Evolutionary conservation across 805 yeast genomes (phyloP), one percentile per base, ranked within the genome.

Genomic region (Maudiozyma serrabonitensis): DNA sequence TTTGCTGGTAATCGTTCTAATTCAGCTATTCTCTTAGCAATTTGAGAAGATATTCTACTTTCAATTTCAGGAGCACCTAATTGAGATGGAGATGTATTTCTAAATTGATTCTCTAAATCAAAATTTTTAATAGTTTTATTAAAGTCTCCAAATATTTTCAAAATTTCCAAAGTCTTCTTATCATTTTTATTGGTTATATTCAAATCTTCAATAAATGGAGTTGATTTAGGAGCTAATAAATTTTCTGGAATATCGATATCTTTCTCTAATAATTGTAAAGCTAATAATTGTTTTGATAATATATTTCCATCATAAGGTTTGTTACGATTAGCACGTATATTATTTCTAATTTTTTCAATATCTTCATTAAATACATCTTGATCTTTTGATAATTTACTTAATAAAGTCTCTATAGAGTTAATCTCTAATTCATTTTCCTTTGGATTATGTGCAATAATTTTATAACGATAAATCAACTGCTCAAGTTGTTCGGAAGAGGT

Each of bases 1-100:
- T 82, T 84, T 3, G 85, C 78, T 2, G 95, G 93, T 15, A 85
- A 58, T 46, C 66, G 72, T 61, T 84, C 89, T 52, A 86, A 66
- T 54, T 82, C 84, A 25, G 68, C 62, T 15, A 84, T 69, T 63
- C 91, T 74, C 46, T 73, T 72, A 6, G 78, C 71, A 18, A 85
- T 75, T 52, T 80, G 80, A 21, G 73, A 64, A 5, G 76, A 66
- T 12, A 84, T 73, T 8, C 73, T 64, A 41, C 71, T 71, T 64
- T 86, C 93, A 6, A 75, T 69, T 47, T 70, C 66, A 32, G 68
- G 62, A 41, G 70, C 69, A 2, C 86, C 86, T 45, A 80, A 73
- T 32, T 67, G 55, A 15, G 64, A 59, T 13, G 74, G 44, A 12
- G 54, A 34, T 9, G 47, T 38, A 18, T 55, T 55, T 19, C 56